A percentile compares a stretch with the other conserved stretches of the same genome.
These are phyloP conservation scores for Alloteropsis semialata DNA, from an alignment of 176 grass and related monocot genomes.

Conservation along the genomic window DNA sequence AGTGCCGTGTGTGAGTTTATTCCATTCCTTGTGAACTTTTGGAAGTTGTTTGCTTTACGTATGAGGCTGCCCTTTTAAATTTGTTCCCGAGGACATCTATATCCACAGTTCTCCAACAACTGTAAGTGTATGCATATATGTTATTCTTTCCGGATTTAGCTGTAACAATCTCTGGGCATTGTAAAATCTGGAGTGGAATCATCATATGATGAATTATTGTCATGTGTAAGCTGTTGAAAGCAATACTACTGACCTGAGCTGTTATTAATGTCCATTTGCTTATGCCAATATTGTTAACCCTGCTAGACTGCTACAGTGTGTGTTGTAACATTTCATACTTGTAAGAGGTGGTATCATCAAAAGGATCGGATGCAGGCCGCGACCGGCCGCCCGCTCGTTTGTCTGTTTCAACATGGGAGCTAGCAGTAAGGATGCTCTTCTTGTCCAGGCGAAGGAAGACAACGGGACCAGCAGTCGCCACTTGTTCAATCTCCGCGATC, in stretches of 20 bases:
- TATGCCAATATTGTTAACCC: background rate
- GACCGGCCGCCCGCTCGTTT: background rate
- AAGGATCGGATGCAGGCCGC: background rate
- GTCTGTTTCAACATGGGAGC: background rate
- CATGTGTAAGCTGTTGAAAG: background rate
- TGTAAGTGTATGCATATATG: background rate
- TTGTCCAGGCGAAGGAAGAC: background rate
- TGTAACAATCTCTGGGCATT: background rate
- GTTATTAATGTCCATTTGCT: background rate
- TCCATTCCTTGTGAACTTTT: background rate
- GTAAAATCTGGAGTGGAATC: background rate
- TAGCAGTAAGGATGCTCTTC: background rate
- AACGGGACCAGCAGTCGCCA: background rate
- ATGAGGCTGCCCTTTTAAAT: background rate
- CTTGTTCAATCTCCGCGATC: no score
- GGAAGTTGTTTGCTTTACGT: no score
- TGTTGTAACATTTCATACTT: no score
- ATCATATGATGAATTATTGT: background rate
- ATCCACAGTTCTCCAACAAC: background rate
- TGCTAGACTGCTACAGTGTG: no score
- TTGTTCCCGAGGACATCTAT: background rate
- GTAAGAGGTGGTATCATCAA: background rate
- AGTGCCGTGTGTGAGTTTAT: conserved; percentile 7
- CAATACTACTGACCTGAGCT: background rate
- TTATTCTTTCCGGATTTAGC: background rate